Evolutionary conservation across 495 filamentous ascomycete species (phyloP).

Genomic region (Pseudomonodictys pantanalensis): DNA sequence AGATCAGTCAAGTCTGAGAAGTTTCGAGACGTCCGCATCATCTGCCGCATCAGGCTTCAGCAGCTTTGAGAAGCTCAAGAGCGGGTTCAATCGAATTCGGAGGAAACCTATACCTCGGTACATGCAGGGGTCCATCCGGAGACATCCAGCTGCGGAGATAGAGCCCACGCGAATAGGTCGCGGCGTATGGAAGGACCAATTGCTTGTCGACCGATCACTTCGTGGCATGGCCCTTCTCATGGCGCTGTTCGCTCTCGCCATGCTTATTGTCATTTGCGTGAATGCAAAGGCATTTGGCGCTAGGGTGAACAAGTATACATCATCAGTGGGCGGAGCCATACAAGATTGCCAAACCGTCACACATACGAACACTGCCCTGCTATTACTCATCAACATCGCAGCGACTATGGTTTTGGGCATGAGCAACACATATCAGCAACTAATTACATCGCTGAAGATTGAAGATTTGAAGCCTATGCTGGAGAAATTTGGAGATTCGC

Average conservation of each 20-base stretch:
- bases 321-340: conserved; percentile 13
- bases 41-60: background rate
- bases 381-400: conserved; percentile 22
- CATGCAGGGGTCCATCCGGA: conserved; percentile 1
- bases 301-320: conserved; percentile 11
- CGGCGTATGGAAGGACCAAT: conserved; percentile 30
- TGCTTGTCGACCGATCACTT: conserved; percentile 23
- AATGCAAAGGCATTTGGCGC: conserved; percentile 6
- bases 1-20: conserved; percentile 9
- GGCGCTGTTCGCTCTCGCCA: conserved; percentile 19
- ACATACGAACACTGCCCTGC: conserved; percentile 18
- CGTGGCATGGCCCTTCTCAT: conserved; percentile 23
- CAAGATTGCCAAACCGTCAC: conserved; percentile 19
- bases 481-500: conserved; percentile 24
- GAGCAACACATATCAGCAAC: conserved; percentile 32
- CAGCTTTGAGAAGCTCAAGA: conserved; percentile 17
- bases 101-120: conserved; percentile 14
- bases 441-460: conserved; percentile 26
- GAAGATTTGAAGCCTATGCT: conserved; percentile 25
- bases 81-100: conserved; percentile 17
- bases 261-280: conserved; percentile 16
- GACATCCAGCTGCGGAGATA: conserved; percentile 15
- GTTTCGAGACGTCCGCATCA: conserved; percentile 10
- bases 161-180: conserved; percentile 23
- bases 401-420: conserved; percentile 31